Percentiles rank a stretch among this genome's conserved stretches.
These are phyloP conservation scores for Echria macrotheca DNA, from an alignment of 495 filamentous ascomycete species.

Conservation along the genomic window DNA sequence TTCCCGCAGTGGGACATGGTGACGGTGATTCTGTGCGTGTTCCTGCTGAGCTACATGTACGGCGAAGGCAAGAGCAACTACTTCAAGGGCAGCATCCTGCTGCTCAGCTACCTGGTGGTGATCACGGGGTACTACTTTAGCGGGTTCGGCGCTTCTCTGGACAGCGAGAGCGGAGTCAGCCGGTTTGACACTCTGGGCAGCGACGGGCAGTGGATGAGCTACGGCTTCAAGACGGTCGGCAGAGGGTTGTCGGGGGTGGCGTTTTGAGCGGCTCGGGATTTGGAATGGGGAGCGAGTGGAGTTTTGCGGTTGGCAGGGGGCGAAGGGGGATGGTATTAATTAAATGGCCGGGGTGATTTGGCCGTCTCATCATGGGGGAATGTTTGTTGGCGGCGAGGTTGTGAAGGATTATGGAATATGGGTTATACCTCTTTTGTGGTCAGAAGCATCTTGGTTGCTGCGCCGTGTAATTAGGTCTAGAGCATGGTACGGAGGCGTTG, in stretches of 20 bases:
- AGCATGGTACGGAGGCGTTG: too few relatives aligned
- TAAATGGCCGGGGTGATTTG: too few relatives aligned
- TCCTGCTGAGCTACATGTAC: constrained; percentile 95
- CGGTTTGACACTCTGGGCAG: constrained; percentile 64
- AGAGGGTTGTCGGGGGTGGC: constrained; percentile 25
- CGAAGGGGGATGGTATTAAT: too few relatives aligned
- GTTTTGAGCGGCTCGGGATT: constrained; percentile 16
- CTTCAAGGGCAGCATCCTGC: constrained; percentile 88
- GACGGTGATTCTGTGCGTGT: constrained; percentile 94
- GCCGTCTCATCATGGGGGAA: background rate
- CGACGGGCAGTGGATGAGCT: constrained; percentile 46
- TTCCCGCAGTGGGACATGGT: constrained; percentile 99
- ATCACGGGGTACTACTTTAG: constrained; percentile 87
- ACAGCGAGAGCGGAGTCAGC: constrained; percentile 52
- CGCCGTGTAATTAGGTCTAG: too few relatives aligned
- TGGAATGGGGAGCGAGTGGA: background rate
- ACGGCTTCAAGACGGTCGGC: constrained; percentile 47
- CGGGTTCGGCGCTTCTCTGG: constrained; percentile 59
- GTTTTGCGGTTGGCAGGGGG: background rate
- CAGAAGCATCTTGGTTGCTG: too few relatives aligned
- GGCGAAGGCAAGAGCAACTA: constrained; percentile 96
- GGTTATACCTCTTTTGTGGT: too few relatives aligned
- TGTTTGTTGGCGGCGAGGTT: background rate
- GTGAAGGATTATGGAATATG: too few relatives aligned
- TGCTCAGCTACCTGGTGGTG: constrained; percentile 90